phyloP scores from a whole-genome alignment of 2,329 filamentous ascomycete genomes.

The Cladosporium cucumerinum region DNA sequence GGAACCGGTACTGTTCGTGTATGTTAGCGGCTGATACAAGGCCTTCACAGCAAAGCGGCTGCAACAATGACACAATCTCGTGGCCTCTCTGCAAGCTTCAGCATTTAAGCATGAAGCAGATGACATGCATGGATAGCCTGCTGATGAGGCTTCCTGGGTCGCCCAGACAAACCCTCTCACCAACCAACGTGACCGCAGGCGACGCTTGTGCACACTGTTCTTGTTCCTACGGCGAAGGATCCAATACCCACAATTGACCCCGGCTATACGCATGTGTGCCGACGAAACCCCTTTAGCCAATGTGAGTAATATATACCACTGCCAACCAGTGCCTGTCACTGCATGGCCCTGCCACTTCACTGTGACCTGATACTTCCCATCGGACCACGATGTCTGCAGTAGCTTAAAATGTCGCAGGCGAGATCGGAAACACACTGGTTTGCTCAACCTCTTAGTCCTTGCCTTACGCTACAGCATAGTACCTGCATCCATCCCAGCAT shows the following conservation, averaged over 20 bases:
- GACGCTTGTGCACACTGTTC: background rate
- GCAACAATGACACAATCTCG: background rate
- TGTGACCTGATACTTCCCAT: background rate
- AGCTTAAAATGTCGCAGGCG: background rate
- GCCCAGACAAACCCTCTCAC: background rate
- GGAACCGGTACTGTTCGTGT: background rate
- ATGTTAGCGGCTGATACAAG: background rate
- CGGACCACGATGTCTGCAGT: background rate
- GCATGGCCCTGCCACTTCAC: background rate
- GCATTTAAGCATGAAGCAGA: background rate
- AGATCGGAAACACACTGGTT: background rate
- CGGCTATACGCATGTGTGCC: background rate
- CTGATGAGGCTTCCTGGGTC: background rate
- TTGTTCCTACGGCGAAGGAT: background rate
- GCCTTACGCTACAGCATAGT: background rate
- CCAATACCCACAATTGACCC: background rate
- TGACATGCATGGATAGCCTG: background rate
- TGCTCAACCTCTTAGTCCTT: background rate
- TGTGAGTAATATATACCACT: background rate
- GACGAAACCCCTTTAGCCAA: background rate
- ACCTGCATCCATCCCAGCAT: background rate
- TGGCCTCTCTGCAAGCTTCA: background rate
- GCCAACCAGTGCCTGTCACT: background rate
- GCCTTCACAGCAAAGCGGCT: background rate
- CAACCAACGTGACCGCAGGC: background rate